Conservation (phyloP, 768 basidiomycete species). For the Myochromella boudieri region DNA sequence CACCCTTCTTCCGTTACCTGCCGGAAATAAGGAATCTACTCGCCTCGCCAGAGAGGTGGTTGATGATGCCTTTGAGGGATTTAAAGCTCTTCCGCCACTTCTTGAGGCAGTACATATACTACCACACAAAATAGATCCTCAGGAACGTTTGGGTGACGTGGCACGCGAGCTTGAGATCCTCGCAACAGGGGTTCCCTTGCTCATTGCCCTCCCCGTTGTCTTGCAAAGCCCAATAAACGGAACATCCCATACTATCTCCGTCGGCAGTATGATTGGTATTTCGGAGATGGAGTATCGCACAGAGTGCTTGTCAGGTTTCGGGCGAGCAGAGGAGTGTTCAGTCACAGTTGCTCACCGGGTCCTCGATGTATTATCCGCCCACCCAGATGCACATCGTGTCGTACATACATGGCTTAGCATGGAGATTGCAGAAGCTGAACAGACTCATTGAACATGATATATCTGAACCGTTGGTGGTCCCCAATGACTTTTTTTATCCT, state of each 20-base stretch:
- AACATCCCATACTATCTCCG: conserved; percentile 32
- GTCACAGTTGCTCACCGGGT: conserved; percentile 56
- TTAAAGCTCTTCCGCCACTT: conserved; percentile 55
- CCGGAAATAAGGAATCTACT: conserved; percentile 42
- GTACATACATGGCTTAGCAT: conserved; percentile 52
- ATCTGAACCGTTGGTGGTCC: no score
- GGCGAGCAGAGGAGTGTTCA: conserved; percentile 75
- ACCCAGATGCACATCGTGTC: conserved; percentile 28
- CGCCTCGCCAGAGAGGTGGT: conserved; percentile 77
- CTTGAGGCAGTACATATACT: conserved; percentile 45
- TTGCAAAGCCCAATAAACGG: conserved; percentile 49
- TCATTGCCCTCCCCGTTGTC: conserved; percentile 71
- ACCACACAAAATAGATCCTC: conserved; percentile 21
- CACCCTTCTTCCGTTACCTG: conserved; percentile 59
- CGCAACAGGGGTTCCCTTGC: conserved; percentile 67
- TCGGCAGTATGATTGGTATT: conserved; percentile 57
- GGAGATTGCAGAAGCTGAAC: conserved; percentile 33
- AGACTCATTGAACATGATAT: conserved; percentile 6
- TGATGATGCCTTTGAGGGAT: conserved; percentile 71
- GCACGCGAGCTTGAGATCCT: conserved; percentile 49
- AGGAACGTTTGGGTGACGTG: conserved; percentile 23
- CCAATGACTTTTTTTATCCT: no score
- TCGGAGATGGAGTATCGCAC: conserved; percentile 64
- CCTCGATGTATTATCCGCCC: conserved; percentile 44
- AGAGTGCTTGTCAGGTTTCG: conserved; percentile 72